Conservation (phyloP, 768 basidiomycete genomes). For the Pholiota conissans region DNA sequence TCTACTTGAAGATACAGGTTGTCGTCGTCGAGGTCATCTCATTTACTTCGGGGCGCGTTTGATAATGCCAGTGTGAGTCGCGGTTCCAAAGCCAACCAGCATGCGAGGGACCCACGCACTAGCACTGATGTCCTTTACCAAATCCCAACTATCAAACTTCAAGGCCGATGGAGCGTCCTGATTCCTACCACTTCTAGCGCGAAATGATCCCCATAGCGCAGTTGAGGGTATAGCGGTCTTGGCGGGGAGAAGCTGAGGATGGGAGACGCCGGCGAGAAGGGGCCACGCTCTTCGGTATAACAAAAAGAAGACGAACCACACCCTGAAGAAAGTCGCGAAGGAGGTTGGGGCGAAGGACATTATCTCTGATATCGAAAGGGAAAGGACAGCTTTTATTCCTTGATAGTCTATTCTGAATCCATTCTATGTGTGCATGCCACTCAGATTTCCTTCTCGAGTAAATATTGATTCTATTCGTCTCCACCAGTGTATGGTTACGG, state of each 20-base stretch:
- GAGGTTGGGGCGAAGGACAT: constrained; percentile 50
- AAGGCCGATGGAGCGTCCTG: constrained; percentile 45
- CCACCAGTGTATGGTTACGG: too few species aligned
- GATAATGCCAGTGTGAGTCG: constrained; percentile 51
- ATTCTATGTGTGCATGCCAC: neutral
- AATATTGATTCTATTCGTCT: too few species aligned
- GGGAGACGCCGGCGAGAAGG: constrained; percentile 34
- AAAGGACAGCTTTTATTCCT: too few species aligned
- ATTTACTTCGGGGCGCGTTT: constrained; percentile 30
- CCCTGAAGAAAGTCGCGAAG: constrained; percentile 48
- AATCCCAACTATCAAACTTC: too few species aligned
- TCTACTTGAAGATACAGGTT: too few species aligned
- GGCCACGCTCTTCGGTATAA: constrained; percentile 28
- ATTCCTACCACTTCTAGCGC: constrained; percentile 49
- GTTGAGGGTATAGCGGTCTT: constrained; percentile 39
- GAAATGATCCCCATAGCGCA: constrained; percentile 51
- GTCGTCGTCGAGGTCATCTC: constrained; percentile 57
- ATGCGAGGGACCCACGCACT: constrained; percentile 47
- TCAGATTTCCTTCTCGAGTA: too few species aligned
- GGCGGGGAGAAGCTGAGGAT: constrained; percentile 45
- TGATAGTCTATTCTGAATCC: too few species aligned
- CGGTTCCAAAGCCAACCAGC: constrained; percentile 48
- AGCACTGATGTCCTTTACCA: constrained; percentile 56
- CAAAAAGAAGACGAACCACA: constrained; percentile 41
- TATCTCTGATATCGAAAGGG: constrained; percentile 41